phyloP scores from a whole-genome alignment of 2,329 filamentous ascomycete species.

The Xylariaceae sp. region DNA sequence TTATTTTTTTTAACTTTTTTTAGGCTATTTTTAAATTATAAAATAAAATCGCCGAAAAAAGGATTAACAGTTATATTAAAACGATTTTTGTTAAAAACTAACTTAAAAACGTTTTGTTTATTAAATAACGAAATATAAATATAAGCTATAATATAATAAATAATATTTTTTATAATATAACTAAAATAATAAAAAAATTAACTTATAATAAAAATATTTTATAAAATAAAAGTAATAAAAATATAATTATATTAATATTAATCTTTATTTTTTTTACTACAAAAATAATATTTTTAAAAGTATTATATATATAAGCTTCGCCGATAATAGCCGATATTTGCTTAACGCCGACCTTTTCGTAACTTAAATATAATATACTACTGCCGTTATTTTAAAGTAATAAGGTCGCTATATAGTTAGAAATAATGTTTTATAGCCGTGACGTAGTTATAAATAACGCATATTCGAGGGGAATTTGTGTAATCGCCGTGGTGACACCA shows the following conservation, averaged over 20 bases:
- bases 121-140: neutral
- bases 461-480: too few relatives aligned
- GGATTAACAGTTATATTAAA: neutral
- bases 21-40: too few relatives aligned
- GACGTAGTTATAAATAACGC: too few relatives aligned
- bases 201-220: neutral
- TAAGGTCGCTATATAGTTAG: too few relatives aligned
- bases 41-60: too few relatives aligned
- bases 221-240: neutral
- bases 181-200: neutral
- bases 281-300: neutral
- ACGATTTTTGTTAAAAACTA: neutral
- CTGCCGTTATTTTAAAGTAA: too few relatives aligned
- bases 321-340: too few relatives aligned
- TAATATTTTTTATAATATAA: neutral
- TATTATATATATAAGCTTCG: neutral
- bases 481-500: too few relatives aligned
- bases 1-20: neutral
- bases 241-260: neutral
- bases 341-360: too few relatives aligned
- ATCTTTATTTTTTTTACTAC: neutral
- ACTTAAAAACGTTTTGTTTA: neutral
- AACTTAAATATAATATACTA: too few relatives aligned
- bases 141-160: neutral
- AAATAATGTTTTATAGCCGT: too few relatives aligned